Evolutionary conservation across 2,329 filamentous ascomycete genomes (phyloP), one percentile per base, ranked within the genome.

Genomic region (Epichloe gansuensis): DNA sequence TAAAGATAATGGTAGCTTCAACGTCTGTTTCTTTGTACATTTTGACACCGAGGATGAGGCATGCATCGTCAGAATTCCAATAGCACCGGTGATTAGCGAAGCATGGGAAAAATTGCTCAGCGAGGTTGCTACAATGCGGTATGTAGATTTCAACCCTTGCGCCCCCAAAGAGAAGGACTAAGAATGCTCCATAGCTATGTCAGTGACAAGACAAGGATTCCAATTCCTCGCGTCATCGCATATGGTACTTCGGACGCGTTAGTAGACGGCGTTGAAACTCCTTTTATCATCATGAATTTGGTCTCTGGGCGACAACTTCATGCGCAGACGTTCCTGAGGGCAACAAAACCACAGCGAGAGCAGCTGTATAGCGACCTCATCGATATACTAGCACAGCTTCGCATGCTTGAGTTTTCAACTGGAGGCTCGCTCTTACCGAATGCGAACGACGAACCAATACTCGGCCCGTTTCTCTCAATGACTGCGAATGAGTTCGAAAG

Each of bases 391-490:
- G 55, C 57, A 4, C 52, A 65, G 48, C 55, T 64, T 23, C 51
- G 59, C 21, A 38, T 48, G 28, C 58, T 60, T 3, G 56, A 58
- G 46, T 64, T 65, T 48, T 48, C 56, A n/a, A 38, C 23, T 1
- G 56, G 55, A 28, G 62, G 63, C 34, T 64, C 60, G 9, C 46
- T 65, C 8, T 57, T 60, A 55, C 58, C 57, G n/a, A 54, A 59
- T 15, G 15, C 42, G 34, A n/a, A 51, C n/a, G 31, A 39, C 4
- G 17, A 53, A 9, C 57, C 58, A 46, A 45, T 60, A 51, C 4
- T 61, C 5, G 59, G 61, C 28, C 51, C 55, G 34, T 57, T 55
- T 37, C 52, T 57, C 17, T 59, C 54, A 5, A 55, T 57, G 47
- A 25, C 57, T 38, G 39, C 34, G 5, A 57, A 54, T 52, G 52